These are phyloP conservation scores for Hyaloraphidium curvatum DNA, from an alignment of 192 early-diverging fungal species.

Conservation along the genomic window DNA sequence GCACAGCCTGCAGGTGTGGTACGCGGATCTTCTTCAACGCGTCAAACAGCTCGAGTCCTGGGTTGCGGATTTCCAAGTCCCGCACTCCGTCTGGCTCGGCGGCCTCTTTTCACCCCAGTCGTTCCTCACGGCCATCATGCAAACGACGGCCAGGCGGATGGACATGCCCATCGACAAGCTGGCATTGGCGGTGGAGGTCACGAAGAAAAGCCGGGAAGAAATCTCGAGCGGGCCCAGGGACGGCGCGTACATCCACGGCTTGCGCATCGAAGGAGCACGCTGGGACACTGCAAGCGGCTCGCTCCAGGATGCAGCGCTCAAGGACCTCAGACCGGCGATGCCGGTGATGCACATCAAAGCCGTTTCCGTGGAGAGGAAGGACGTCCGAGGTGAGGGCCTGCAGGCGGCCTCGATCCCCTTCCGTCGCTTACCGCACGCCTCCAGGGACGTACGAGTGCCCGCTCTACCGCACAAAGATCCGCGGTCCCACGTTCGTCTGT, in stretches of 20 bases:
- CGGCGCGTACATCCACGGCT: slow-evolving; percentile 38
- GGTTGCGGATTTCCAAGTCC: slow-evolving; percentile 44
- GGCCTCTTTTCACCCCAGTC: slow-evolving; percentile 51
- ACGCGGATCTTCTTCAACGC: slow-evolving; percentile 36
- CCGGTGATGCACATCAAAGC: slow-evolving; percentile 46
- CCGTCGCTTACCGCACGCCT: too few species aligned
- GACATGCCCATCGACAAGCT: slow-evolving; percentile 46
- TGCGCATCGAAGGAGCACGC: slow-evolving; percentile 45
- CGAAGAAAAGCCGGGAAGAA: slow-evolving; percentile 38
- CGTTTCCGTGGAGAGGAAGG: slow-evolving; percentile 41
- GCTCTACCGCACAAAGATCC: slow-evolving; percentile 34
- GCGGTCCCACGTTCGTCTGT: slow-evolving; percentile 44
- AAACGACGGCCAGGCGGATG: slow-evolving; percentile 41
- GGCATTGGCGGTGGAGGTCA: slow-evolving; percentile 40
- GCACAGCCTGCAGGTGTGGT: slow-evolving; percentile 32
- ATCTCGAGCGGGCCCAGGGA: slow-evolving; percentile 39
- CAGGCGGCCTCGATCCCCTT: too few species aligned
- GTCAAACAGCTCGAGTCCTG: slow-evolving; percentile 42
- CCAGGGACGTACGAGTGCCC: slow-evolving; percentile 46
- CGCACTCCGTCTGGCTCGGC: slow-evolving; percentile 35
- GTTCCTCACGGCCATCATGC: slow-evolving; percentile 48
- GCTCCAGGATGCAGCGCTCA: slow-evolving; percentile 39
- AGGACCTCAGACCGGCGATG: slow-evolving; percentile 41
- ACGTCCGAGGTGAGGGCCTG: slow-evolving; percentile 38
- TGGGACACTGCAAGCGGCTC: slow-evolving; percentile 43